A percentile compares a stretch with the other conserved stretches of the same genome.
Evolutionary conservation across 73 alveolate species (phyloP).

Genomic region (Stentor roeselii): DNA sequence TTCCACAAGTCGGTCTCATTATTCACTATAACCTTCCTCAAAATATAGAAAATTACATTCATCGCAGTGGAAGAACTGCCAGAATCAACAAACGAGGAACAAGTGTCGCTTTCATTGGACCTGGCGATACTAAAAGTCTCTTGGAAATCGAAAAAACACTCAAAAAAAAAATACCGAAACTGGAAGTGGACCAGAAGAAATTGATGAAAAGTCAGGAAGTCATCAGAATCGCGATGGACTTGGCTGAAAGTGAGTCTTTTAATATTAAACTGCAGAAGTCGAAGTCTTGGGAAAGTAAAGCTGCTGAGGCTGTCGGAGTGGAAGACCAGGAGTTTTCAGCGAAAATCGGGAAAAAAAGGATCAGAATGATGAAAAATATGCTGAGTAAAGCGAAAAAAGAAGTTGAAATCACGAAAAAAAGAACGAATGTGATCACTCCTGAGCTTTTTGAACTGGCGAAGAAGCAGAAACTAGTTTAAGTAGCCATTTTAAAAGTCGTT

Average conservation of each 20-base stretch:
- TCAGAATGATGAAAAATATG: not conserved
- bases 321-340: not conserved
- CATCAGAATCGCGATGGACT: not conserved
- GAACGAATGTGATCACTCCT: slow-evolving; percentile 16
- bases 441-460: slow-evolving; percentile 19
- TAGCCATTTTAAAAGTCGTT: no score
- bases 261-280: not conserved
- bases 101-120: slow-evolving; percentile 80
- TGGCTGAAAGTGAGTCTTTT: not conserved
- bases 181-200: not conserved
- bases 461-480: not conserved
- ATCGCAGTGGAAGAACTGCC: slow-evolving; percentile 98
- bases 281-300: not conserved
- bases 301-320: not conserved
- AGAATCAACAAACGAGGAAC: slow-evolving; percentile 88
- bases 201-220: not conserved
- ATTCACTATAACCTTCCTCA: slow-evolving; percentile 92
- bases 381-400: not conserved
- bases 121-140: slow-evolving; percentile 27
- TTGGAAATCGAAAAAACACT: not conserved
- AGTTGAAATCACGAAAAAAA: not conserved
- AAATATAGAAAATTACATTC: slow-evolving; percentile 91
- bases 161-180: not conserved
- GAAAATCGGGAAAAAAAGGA: not conserved
- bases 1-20: slow-evolving; percentile 86